phyloP scores from a whole-genome alignment of 2,329 filamentous ascomycete genomes.

The Pezicula rhizophila region DNA sequence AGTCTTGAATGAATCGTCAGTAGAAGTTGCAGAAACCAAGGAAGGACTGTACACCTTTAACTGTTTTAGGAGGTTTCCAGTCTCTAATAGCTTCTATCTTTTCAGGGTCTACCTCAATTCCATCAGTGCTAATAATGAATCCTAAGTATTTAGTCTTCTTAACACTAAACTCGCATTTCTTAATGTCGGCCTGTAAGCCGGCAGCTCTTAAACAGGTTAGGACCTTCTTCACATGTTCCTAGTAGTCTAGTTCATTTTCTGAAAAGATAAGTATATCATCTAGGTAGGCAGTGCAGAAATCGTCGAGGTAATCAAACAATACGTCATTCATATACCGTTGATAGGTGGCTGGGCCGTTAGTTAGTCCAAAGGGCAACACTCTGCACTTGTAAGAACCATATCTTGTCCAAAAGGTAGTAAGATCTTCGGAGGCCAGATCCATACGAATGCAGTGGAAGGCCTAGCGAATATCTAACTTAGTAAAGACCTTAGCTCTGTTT shows the following conservation, averaged over 20 bases:
- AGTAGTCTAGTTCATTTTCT: neutral
- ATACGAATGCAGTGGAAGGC: neutral
- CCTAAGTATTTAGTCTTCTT: conserved; percentile 5
- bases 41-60: no score
- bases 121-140: conserved; percentile 2
- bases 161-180: conserved; percentile 1
- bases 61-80: neutral
- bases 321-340: neutral
- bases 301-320: no score
- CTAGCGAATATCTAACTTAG: neutral
- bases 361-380: no score
- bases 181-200: no score
- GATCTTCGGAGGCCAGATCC: no score
- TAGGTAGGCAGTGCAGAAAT: no score
- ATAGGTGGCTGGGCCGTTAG: neutral
- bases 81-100: no score
- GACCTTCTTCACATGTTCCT: neutral
- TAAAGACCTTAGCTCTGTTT: no score
- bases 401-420: no score
- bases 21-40: conserved; percentile 12
- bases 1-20: conserved; percentile 9
- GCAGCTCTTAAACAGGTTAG: neutral
- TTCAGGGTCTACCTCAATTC: conserved; percentile 4
- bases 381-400: neutral
- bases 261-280: neutral